Base-by-base conservation (phyloP, 164 flowering plant genomes). In the Stephania japonica region DNA sequence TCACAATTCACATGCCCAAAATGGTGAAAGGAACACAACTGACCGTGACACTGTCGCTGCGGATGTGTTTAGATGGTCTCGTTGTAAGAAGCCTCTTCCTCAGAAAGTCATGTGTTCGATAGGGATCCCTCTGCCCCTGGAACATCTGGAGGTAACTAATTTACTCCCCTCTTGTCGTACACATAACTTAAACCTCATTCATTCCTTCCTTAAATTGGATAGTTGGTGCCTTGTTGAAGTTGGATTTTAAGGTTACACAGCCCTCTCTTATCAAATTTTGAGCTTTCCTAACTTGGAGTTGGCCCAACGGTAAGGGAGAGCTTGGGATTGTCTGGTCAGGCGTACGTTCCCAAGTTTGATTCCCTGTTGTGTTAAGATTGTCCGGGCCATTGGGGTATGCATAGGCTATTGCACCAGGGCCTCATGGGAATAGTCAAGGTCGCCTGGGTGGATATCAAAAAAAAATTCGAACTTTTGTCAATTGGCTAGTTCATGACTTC, bases 1-100 rank as follows among this genome's bases (percentile, higher is more conserved):
- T 76, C 85, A 83, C 77, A 84, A 79, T 67, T 53, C 77, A 16
- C 86, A 86, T 72, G 67, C 77, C 26, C 63, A 82, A 62, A 88
- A 86, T 73, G 90, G 89, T 73, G 97, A 92, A 26, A 85, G 83
- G 80, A 83, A 43, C 77, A 19, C 27, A n/a, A 65, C 62, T 59
- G 94, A 93, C 24, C 78, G 82, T 72, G 98, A 93, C 23, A 84
- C 75, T 70, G 41, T 75, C 8, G 47, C 85, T 63, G 77, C 86
- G 38, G 97, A 96, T 85, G 87, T 80, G 38, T 96, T 92, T 70
- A 85, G 97, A 32, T 93, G 95, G 97, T 88, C 98, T 72, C 90
- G 91, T 7, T 91, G 98, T 80, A 96, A 90, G 89, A 91, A 85
- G 80, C 85, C 87, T 42, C 89, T 92, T 65, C 97, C 99, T 24